Base-by-base conservation (phyloP, 2,329 filamentous ascomycete genomes). In the Phialophora macrospora region DNA sequence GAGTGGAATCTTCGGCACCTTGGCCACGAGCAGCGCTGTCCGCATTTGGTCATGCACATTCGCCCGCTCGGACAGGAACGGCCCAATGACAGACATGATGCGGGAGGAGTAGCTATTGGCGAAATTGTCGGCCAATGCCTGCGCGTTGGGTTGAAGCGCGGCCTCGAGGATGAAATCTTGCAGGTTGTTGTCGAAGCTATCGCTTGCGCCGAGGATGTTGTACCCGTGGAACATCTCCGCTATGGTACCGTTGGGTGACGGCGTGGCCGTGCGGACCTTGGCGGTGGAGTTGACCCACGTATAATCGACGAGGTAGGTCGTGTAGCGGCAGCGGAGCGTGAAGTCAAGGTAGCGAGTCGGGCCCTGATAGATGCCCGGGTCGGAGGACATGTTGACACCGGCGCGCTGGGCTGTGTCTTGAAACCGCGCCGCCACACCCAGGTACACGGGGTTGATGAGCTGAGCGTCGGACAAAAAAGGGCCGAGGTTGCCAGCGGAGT, bases 191-290 rank as follows among this genome's bases (percentile, higher is more conserved):
- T 67, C 68, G 55, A 67, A 67, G 38, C 60, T 66, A 38, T 55
- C 62, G 55, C 54, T 51, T 7, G 44, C 61, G 20, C 62, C 62
- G 41, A 52, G 55, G 12, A 67, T 55, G 24, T 62, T 61, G 56
- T 71, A 71, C 7, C 70, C 70, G 44, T 71, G 69, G 59, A 70
- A 72, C 20, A 72, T 66, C 44, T 72, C 69, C 20, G 68, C 55
- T 7, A 72, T 46, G 12, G 70, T 70, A 14, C 70, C 70, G 49
- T 72, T 71, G 3, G 65, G 62, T 1, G 66, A 70, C 26, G 60
- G 51, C 5, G 55, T 65, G 2, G 68, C 65, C 41, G 38, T 55
- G 48, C 65, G 60, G 55, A 67, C 59, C 28, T 58, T 34, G 3
- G 69, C 62, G 3, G 60, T 63, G n/a, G 63, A 66, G 22, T 71